Evolutionary conservation across 139 green algal genomes (phyloP).

Genomic region (Spirogloea muscicola): DNA sequence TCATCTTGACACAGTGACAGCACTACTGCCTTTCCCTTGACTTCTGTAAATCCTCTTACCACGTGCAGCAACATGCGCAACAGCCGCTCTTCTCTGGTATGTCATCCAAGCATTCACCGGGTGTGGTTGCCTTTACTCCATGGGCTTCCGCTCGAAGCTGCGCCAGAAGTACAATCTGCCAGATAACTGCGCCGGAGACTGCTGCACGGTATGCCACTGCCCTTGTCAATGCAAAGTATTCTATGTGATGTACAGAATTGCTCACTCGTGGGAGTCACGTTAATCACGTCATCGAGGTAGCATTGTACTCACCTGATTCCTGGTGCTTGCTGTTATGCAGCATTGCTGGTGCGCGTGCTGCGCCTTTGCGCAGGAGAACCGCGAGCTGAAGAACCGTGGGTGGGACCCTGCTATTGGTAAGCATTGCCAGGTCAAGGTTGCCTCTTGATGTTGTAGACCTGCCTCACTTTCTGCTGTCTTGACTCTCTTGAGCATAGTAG

Average conservation of each 20-base stretch:
- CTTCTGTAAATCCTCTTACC: background rate
- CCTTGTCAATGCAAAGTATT: too few relatives aligned
- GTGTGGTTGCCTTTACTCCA: background rate
- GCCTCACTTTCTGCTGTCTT: too few relatives aligned
- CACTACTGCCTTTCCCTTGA: background rate
- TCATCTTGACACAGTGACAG: background rate
- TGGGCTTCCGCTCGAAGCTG: constrained; percentile 8
- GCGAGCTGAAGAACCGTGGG: constrained; percentile 40
- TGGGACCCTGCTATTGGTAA: constrained; percentile 24
- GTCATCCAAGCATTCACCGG: background rate
- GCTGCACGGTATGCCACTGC: too few relatives aligned
- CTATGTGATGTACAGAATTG: too few relatives aligned
- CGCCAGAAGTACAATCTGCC: constrained; percentile 22
- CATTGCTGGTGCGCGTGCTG: constrained; percentile 20
- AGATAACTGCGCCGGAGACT: constrained; percentile 3
- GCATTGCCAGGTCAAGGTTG: background rate
- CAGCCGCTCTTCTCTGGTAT: background rate
- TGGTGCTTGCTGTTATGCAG: too few relatives aligned
- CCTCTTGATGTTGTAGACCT: too few relatives aligned
- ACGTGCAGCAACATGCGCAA: background rate
- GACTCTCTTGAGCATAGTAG: too few relatives aligned
- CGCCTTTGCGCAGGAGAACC: constrained; percentile 28
- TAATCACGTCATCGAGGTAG: too few relatives aligned
- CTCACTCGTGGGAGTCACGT: too few relatives aligned
- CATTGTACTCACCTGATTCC: too few relatives aligned